Conservation (phyloP, 108 stramenopile species). For the Schizochytrium sp. region DNA sequence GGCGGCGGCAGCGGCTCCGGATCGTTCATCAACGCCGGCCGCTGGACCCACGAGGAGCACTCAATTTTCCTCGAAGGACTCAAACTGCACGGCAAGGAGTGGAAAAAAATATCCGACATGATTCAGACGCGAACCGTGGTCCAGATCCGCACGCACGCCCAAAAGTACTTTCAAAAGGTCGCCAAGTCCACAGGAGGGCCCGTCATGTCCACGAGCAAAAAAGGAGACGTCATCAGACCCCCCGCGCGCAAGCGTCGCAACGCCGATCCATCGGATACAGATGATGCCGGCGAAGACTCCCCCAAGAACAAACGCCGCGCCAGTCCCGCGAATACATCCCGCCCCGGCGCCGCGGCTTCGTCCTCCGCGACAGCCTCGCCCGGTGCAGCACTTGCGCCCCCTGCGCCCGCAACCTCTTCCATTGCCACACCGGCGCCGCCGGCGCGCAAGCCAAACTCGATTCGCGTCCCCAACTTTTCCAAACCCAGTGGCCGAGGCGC, state of each 20-base stretch:
- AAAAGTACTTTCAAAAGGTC: conserved; percentile 97
- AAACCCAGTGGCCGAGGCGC: background rate
- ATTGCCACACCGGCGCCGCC: background rate
- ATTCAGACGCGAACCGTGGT: conserved; percentile 92
- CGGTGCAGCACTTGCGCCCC: background rate
- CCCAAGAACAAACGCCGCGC: background rate
- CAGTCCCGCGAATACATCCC: background rate
- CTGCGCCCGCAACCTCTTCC: background rate
- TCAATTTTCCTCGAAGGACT: conserved; percentile 73
- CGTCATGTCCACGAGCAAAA: background rate
- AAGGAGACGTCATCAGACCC: background rate
- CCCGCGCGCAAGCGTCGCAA: background rate
- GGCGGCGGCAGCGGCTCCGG: no score
- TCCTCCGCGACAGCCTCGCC: background rate
- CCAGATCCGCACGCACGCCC: conserved; percentile 95
- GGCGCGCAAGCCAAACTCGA: background rate
- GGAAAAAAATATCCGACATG: conserved; percentile 82
- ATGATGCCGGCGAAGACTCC: background rate
- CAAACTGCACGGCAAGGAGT: conserved; percentile 79
- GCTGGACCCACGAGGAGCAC: conserved; percentile 68
- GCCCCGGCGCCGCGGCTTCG: background rate
- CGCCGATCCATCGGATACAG: background rate
- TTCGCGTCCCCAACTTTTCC: background rate
- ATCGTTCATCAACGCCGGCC: conserved; percentile 22
- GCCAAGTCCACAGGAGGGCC: conserved; percentile 50